Percentiles rank a stretch among this genome's conserved stretches.
Evolutionary conservation across 345 rosid genomes (phyloP).

Genomic region (Rhizophora apiculata): DNA sequence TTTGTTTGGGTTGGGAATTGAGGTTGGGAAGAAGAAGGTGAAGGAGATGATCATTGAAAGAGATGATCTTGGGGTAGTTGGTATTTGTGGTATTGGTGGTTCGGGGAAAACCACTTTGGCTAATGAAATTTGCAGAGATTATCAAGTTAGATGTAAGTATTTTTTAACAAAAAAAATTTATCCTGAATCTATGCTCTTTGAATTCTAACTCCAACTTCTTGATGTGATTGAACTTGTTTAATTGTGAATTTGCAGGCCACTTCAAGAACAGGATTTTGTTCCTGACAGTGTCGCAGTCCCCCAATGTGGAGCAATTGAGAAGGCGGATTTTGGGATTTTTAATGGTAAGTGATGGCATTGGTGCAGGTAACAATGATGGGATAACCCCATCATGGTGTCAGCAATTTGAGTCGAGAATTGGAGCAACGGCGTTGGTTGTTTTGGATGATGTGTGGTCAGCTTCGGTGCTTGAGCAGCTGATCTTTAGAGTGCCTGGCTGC

Average conservation of each 20-base stretch:
- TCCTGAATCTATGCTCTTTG: not conserved
- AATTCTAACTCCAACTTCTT: not conserved
- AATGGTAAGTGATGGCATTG: conserved; percentile 36
- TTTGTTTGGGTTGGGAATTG: conserved; percentile 42
- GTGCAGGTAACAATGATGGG: conserved; percentile 16
- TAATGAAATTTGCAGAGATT: conserved; percentile 55
- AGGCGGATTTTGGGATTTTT: conserved; percentile 40
- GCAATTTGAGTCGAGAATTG: conserved; percentile 30
- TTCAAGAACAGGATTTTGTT: conserved; percentile 55
- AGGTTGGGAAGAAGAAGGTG: conserved; percentile 64
- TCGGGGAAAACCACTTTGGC: conserved; percentile 92
- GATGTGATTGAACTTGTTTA: conserved; percentile 2
- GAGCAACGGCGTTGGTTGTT: conserved; percentile 45
- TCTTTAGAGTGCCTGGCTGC: conserved; percentile 49
- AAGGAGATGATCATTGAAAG: conserved; percentile 61
- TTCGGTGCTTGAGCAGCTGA: conserved; percentile 54
- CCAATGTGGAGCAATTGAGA: conserved; percentile 51
- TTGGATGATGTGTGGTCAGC: conserved; percentile 85
- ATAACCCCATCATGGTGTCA: conserved; percentile 34
- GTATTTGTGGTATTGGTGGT: conserved; percentile 82
- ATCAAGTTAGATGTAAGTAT: conserved; percentile 56
- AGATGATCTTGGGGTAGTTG: conserved; percentile 40
- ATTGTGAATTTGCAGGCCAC: conserved; percentile 36
- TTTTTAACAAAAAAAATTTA: not conserved
- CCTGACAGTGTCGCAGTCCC: conserved; percentile 83